phyloP scores from a whole-genome alignment of 768 basidiomycete species.

The Amanita rubescens region DNA sequence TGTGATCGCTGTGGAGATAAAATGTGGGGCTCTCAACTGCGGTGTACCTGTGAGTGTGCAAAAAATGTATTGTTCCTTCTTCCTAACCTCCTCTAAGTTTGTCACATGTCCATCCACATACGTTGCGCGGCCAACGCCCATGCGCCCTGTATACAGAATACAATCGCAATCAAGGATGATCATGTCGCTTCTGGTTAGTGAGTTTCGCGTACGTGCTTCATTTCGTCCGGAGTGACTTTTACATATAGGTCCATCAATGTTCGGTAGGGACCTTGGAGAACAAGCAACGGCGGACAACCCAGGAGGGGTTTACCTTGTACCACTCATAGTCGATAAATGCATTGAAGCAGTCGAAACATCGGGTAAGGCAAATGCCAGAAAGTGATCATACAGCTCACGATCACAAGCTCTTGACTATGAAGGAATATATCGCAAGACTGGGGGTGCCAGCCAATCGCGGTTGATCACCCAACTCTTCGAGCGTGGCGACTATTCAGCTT shows the following conservation, averaged over 20 bases:
- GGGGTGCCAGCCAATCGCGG: conserved; percentile 88
- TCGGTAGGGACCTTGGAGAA: conserved; percentile 81
- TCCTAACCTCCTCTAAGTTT: conserved; percentile 40
- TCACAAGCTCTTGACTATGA: conserved; percentile 83
- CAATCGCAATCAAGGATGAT: conserved; percentile 25
- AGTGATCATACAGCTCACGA: background rate
- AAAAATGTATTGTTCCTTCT: background rate
- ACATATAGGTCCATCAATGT: conserved; percentile 77
- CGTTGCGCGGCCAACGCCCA: conserved; percentile 73
- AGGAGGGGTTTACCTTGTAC: conserved; percentile 58
- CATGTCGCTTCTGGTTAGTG: conserved; percentile 33
- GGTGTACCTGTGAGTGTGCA: conserved; percentile 74
- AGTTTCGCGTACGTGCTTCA: conserved; percentile 6
- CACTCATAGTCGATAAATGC: conserved; percentile 91
- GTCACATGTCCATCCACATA: conserved; percentile 80
- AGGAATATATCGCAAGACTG: conserved; percentile 97
- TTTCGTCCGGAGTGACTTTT: conserved; percentile 7
- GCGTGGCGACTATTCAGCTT: conserved; percentile 80
- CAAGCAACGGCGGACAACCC: conserved; percentile 68
- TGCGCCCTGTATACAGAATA: conserved; percentile 54
- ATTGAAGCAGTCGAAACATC: conserved; percentile 86
- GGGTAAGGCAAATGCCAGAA: conserved; percentile 41
- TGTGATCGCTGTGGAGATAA: conserved; percentile 98
- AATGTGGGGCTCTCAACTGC: conserved; percentile 96
- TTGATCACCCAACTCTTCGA: conserved; percentile 93